Conservation (phyloP, 257 asterid genomes). For the Linaria vulgaris region DNA sequence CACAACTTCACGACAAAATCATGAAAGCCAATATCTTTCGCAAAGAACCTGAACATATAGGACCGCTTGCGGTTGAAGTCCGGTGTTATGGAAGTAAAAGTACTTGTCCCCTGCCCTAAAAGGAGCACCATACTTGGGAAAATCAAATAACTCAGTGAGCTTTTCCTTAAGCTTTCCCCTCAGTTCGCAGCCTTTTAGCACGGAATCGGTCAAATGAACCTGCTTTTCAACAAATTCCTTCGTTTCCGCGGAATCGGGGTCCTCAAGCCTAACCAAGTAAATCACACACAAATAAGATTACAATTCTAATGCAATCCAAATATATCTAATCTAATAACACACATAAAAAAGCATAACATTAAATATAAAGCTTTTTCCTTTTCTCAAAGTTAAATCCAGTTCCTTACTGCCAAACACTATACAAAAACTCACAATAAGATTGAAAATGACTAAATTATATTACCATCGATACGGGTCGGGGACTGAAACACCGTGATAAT, state of each 20-base stretch:
- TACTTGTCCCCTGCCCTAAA: constrained; percentile 82
- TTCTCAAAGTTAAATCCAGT: no score
- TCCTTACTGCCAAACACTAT: no score
- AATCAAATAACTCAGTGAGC: constrained; percentile 69
- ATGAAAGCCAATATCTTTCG: not conserved
- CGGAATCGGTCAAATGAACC: constrained; percentile 63
- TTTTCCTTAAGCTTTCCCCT: constrained; percentile 68
- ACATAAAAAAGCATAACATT: no score
- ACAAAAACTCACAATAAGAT: no score
- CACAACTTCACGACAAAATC: not conserved
- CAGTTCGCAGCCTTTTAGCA: constrained; percentile 65
- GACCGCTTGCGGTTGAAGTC: constrained; percentile 90
- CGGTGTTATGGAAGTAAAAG: constrained; percentile 83
- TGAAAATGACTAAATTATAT: not conserved
- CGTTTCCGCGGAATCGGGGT: constrained; percentile 90
- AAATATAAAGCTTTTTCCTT: no score
- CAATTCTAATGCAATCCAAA: not conserved
- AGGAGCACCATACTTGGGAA: constrained; percentile 78
- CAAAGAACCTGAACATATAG: constrained; percentile 73
- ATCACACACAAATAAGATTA: constrained; percentile 22
- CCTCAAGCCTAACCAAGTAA: constrained; percentile 76
- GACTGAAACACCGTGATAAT: constrained; percentile 68
- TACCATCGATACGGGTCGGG: constrained; percentile 97
- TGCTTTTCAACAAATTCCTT: constrained; percentile 79
- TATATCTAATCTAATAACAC: not conserved